Evolutionary conservation across 345 rosid species (phyloP).

Genomic region (Aquilaria malaccensis): DNA sequence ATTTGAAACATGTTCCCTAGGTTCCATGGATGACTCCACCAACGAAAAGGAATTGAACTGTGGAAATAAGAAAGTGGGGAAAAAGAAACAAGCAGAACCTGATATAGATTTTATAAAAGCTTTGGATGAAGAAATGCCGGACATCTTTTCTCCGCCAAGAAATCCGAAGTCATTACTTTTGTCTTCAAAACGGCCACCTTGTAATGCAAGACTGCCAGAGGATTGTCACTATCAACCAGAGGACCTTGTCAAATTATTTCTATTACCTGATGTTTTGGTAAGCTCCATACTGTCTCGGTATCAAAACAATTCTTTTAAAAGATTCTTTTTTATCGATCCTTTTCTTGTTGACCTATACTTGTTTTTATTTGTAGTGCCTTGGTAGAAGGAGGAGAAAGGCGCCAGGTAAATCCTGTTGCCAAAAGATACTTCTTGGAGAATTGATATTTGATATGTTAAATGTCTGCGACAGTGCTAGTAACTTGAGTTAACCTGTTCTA

Average conservation of each 20-base stretch:
- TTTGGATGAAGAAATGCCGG: slow-evolving; percentile 55
- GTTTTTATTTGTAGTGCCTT: slow-evolving; percentile 59
- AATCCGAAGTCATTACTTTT: slow-evolving; percentile 65
- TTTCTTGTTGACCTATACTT: slow-evolving; percentile 9
- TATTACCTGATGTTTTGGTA: slow-evolving; percentile 81
- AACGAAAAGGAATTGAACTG: slow-evolving; percentile 38
- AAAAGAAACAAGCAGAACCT: slow-evolving; percentile 55
- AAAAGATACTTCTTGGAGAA: neutral
- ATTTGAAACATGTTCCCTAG: slow-evolving; percentile 25
- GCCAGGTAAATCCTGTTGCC: slow-evolving; percentile 40
- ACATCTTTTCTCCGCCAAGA: slow-evolving; percentile 77
- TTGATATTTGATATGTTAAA: slow-evolving; percentile 3
- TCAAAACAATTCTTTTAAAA: neutral
- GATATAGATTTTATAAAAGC: slow-evolving; percentile 74
- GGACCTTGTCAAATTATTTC: slow-evolving; percentile 78
- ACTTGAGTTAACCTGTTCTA: neutral
- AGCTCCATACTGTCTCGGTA: slow-evolving; percentile 7
- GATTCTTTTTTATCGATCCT: slow-evolving; percentile 1
- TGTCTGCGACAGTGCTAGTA: neutral
- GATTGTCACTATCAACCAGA: slow-evolving; percentile 98
- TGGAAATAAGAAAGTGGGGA: slow-evolving; percentile 50
- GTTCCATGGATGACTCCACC: slow-evolving; percentile 36
- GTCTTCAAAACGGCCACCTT: slow-evolving; percentile 59
- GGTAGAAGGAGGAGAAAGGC: slow-evolving; percentile 56
- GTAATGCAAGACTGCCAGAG: slow-evolving; percentile 76